Evolutionary conservation across 2,329 filamentous ascomycete species (phyloP).

Genomic region (Alternaria sp.): DNA sequence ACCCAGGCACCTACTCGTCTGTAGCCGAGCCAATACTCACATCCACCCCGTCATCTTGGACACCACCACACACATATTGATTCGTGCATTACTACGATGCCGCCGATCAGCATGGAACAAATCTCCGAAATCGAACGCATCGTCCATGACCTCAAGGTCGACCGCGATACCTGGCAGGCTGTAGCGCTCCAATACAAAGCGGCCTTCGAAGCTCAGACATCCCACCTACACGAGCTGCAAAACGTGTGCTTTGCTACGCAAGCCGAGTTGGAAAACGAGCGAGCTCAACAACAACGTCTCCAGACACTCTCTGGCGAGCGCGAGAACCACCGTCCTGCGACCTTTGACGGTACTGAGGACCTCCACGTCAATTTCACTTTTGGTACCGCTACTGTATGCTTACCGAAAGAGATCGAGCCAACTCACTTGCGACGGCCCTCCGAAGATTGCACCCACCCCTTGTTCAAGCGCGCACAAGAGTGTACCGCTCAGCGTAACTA

Average conservation of each 20-base stretch:
- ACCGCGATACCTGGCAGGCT: constrained; percentile 40
- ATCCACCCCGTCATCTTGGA: constrained; percentile 2
- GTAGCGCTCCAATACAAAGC: constrained; percentile 36
- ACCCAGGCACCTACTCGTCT: background rate
- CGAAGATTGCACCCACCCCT: constrained; percentile 14
- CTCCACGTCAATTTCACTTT: background rate
- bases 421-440: background rate
- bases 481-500: constrained; percentile 26
- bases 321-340: background rate
- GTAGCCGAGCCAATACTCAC: background rate
- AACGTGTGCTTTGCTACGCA: constrained; percentile 41
- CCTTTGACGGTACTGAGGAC: constrained; percentile 10
- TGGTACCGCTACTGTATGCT: constrained; percentile 22
- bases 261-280: constrained; percentile 42
- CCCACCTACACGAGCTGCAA: constrained; percentile 31
- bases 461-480: constrained; percentile 29
- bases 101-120: constrained; percentile 7
- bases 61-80: constrained; percentile 6
- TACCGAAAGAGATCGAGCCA: background rate
- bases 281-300: constrained; percentile 22
- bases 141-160: constrained; percentile 33
- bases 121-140: constrained; percentile 18
- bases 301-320: constrained; percentile 1
- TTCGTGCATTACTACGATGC: constrained; percentile 27
- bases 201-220: constrained; percentile 36